Conservation (phyloP, 2,329 filamentous ascomycete genomes). For the Aspergillus transmontanensis region DNA sequence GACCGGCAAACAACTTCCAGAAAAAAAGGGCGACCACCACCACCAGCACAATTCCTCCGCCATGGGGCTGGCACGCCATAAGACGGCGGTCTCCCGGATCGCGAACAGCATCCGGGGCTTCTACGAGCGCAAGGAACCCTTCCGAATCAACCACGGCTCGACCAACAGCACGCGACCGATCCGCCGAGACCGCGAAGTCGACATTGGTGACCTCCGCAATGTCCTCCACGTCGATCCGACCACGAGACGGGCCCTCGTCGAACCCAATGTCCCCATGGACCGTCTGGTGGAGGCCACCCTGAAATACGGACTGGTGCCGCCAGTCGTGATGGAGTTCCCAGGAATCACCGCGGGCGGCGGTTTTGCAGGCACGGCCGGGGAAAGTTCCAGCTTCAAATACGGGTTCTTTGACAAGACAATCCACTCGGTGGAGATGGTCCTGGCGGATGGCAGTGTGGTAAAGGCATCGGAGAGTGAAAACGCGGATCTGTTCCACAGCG, state of each 20-base stretch:
- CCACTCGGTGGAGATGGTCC: slow-evolving; percentile 64
- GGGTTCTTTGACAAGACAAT: slow-evolving; percentile 68
- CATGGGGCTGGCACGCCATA: slow-evolving; percentile 13
- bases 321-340: slow-evolving; percentile 72
- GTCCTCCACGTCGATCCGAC: slow-evolving; percentile 63
- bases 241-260: slow-evolving; percentile 61
- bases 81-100: slow-evolving; percentile 14
- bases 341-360: slow-evolving; percentile 70
- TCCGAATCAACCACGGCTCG: slow-evolving; percentile 74
- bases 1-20: neutral
- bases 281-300: slow-evolving; percentile 61
- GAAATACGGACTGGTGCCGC: slow-evolving; percentile 58
- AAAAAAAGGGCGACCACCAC: neutral
- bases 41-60: neutral
- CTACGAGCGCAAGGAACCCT: slow-evolving; percentile 46
- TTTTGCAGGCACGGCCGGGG: slow-evolving; percentile 67
- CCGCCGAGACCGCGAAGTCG: slow-evolving; percentile 39
- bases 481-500: slow-evolving; percentile 60
- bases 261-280: slow-evolving; percentile 72
- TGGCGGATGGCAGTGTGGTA: slow-evolving; percentile 59
- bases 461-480: slow-evolving; percentile 51
- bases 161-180: slow-evolving; percentile 72
- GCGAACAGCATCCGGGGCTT: slow-evolving; percentile 35
- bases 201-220: slow-evolving; percentile 68
- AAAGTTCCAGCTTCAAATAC: slow-evolving; percentile 67